These are phyloP conservation scores for Sporisorium reilianum DNA, from an alignment of 1,284 basidiomycete species.

Conservation along the genomic window DNA sequence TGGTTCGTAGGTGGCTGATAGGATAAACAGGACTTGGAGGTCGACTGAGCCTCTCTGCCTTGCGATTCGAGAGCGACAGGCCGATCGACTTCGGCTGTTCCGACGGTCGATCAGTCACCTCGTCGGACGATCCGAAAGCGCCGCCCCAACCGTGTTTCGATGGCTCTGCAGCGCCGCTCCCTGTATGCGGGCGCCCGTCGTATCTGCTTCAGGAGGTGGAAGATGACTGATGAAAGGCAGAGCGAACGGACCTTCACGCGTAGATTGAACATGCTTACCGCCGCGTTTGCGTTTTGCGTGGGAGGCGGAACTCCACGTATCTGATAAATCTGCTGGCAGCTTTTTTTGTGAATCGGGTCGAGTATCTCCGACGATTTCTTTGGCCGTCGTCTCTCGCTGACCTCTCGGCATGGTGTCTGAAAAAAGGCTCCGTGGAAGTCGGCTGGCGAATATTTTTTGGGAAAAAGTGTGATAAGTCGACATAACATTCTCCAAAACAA, in stretches of 20 bases:
- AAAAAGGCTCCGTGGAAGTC: background rate
- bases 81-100: background rate
- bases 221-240: background rate
- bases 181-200: background rate
- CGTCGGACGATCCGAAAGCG: conserved; percentile 1
- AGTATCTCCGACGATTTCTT: conserved; percentile 2
- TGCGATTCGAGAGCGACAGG: background rate
- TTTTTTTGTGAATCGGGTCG: background rate
- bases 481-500: too few species aligned
- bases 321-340: background rate
- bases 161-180: background rate
- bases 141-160: background rate
- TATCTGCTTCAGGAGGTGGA: too few species aligned
- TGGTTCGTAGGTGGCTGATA: background rate
- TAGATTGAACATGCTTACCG: background rate
- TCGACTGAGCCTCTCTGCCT: conserved; percentile 1
- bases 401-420: background rate
- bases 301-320: background rate
- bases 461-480: too few species aligned
- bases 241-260: background rate
- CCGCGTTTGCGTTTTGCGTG: background rate
- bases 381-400: too few species aligned
- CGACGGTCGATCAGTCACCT: conserved; percentile 8
- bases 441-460: too few species aligned
- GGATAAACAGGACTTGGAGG: background rate